Evolutionary conservation across 2,329 filamentous ascomycete species (phyloP), one percentile per base, ranked within the genome.

Genomic region (Fusarium compactum): DNA sequence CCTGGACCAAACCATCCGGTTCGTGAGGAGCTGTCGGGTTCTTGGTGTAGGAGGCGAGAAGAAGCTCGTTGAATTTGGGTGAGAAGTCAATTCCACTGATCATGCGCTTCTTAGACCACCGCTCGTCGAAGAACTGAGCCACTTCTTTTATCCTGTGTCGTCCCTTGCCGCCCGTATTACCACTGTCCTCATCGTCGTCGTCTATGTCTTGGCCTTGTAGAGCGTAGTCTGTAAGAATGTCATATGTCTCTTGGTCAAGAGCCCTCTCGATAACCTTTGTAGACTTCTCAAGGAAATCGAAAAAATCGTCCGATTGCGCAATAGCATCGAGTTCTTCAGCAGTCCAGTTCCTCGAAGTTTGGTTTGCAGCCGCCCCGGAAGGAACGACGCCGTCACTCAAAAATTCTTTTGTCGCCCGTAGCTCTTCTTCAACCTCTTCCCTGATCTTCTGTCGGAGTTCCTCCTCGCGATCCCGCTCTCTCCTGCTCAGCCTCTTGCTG

Each of bases 71-170:
- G 76, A 96, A 97, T 85, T 97, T 97, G 57, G 94, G 92, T 46
- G 95, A 98, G 81, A 98, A 99, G 82, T 95, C 93, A 74, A 99
- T 90, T 76, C 94, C 92, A 78, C 93, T 98, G 78, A 99, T 92
- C 92, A 98, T 98, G 71, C 95, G 91, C 83, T 98, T 97, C 85
- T 97, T 97, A 77, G 94, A 97, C 92, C 95, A 98, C 78, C 94
- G 89, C 66, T 97, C 92, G 77, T 98, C 95, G 81, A 93, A 97
- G 80, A 98, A 98, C 76, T 98, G 95, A 38, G 92, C 91, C 51
- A 97, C 86, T 80, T 99, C 95, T 79, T 93, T 95, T 74, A 97
- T 89, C 70, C 92, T 88, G 72, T 92, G 85, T 43, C 91, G 89
- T 53, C 91, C 91, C 69, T 91, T 91, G 6, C 90, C 91, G 32